Base-by-base conservation (phyloP, 208 protist species). In the Acanthamoeba lugdunensis region DNA sequence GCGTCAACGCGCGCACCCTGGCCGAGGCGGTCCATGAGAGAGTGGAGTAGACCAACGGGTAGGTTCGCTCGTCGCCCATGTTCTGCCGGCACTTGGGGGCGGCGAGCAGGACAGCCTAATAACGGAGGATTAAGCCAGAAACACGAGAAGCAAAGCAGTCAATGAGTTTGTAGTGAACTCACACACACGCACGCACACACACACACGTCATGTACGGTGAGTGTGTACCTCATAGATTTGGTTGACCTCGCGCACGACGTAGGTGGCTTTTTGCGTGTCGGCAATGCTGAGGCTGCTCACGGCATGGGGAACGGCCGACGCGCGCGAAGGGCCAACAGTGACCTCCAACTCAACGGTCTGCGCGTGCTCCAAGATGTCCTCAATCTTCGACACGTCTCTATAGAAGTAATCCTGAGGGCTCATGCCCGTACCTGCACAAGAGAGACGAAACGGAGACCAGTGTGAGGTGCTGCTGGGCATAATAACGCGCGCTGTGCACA, bases 331-430 rank as follows among this genome's bases (percentile, higher is more conserved):
- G 14, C 48, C 81, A n/a, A 25, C 81, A 63, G 28, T 88, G 8
- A 33, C 7, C 18, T 88, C 54, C 52, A 37, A 11, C 81, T 88
- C 81, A 16, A 88, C n/a, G 18, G 52, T 37, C 54, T 88, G 81
- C 5, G 54, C 52, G 33, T 63, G 50, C 14, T 65, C 81, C 23
- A 88, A 33, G 21, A 88, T 21, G 14, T 88, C 81, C 14, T 88
- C 81, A 5, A 88, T 65, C 45, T 30, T 65, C 16, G 81, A 88
- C 9, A 88, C 81, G 54, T 63, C 28, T 9, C 81, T 54, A 41
- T 88, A 88, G 50, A 88, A 88, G 28, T 67, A 67, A 41, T 88
- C 81, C 33, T 88, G 52, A 2, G 81, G 48, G 54, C 52, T 65
- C 54, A 88, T 56, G n/a, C 81, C 81, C 16, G 81, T 88, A 8